Base-by-base conservation (phyloP, 345 rosid species). In the Salix purpurea region DNA sequence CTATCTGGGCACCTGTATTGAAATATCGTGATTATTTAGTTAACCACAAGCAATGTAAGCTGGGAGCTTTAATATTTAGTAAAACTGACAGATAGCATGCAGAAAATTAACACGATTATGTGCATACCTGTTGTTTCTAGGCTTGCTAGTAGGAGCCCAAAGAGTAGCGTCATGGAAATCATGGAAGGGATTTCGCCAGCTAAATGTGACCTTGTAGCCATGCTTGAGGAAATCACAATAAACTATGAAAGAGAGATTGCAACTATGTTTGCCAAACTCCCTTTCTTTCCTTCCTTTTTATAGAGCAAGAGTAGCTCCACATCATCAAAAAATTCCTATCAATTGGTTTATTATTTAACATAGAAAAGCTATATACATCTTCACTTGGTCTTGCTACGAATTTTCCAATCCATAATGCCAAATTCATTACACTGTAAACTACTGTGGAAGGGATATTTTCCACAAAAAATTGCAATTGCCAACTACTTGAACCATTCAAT, bases 111-210 rank as follows among this genome's bases (percentile, higher is more conserved):
- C 64, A 10, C 23, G 14, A 58, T 19, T 69, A 9, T n/a, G 21
- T 7, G 32, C 0, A 26, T 30, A 72, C 82, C 85, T 75, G 82
- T 44, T 75, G 74, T 50, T 0, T 82, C 77, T 2, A 78, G 24
- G 48, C 28, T 48, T 30, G 77, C 73, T 6, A 76, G 58, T 7
- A 82, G 67, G 4, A 82, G 60, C 26, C 58, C 75, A 23, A 82
- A n/a, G 21, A 69, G 46, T 8, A 78, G 65, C 23, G 66, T 24
- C 0, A 24, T 7, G 19, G 74, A 48, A 40, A 82, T 36, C 23
- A 60, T 28, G 65, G 71, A 72, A 19, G 28, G 52, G 71, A 0
- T 12, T 32, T n/a, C 32, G n/a, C 44, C 50, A 61, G 56, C 34
- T 15, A 23, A 10, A 54, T 21, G 48, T 9, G 69, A 30, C 34